phyloP scores from a whole-genome alignment of 2,329 filamentous ascomycete genomes.

The Teratosphaeriaceae sp. region DNA sequence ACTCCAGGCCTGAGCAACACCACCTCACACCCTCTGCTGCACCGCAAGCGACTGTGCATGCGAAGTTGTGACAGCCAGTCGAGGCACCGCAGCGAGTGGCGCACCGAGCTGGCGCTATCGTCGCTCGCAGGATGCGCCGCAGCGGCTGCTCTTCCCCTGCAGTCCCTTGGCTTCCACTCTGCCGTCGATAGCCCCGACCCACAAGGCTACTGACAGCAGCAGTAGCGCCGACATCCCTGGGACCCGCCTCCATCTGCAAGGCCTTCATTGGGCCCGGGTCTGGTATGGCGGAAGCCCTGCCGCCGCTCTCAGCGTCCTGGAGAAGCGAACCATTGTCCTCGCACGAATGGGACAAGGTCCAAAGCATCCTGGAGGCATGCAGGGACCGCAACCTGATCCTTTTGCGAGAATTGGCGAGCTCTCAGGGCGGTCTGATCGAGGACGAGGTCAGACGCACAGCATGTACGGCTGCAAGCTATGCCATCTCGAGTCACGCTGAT shows the following conservation, averaged over 20 bases:
- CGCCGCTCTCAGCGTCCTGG: constrained; percentile 12
- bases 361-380: constrained; percentile 37
- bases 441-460: constrained; percentile 60
- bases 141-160: background rate
- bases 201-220: constrained; percentile 4
- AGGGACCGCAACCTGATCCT: constrained; percentile 31
- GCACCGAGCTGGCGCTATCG: no score
- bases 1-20: no score
- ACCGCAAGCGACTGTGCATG: no score
- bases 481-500: constrained; percentile 6
- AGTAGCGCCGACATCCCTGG: background rate
- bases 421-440: constrained; percentile 39
- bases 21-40: no score
- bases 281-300: no score
- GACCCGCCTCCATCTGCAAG: no score
- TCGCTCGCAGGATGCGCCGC: background rate
- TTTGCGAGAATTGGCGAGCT: constrained; percentile 38
- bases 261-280: no score
- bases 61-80: no score
- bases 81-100: no score
- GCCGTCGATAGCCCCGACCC: constrained; percentile 1
- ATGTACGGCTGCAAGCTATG: constrained; percentile 48
- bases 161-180: background rate
- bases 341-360: constrained; percentile 21
- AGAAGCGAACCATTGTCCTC: constrained; percentile 15